A percentile compares a stretch with the other conserved stretches of the same genome.
Evolutionary conservation across 1,284 basidiomycete species (phyloP).

Genomic region (Rhodotorula mucilaginosa): DNA sequence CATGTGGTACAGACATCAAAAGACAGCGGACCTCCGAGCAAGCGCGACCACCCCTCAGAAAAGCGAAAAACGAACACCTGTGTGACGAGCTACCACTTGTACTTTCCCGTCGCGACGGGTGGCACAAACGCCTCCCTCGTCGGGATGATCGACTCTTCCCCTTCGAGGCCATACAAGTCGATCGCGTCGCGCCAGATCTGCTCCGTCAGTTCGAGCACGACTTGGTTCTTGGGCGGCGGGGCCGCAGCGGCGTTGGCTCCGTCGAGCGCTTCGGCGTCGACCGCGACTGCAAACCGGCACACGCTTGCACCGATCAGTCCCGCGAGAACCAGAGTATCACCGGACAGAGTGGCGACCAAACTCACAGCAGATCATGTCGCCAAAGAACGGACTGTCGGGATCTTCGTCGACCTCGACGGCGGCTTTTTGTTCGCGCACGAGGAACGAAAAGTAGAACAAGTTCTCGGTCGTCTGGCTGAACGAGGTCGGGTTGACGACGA

Average conservation of each 20-base stretch:
- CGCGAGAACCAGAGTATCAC: background rate
- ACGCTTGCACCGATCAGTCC: background rate
- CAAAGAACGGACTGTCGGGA: slow-evolving; percentile 56
- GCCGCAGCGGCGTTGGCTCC: slow-evolving; percentile 61
- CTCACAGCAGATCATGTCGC: slow-evolving; percentile 72
- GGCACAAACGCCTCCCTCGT: slow-evolving; percentile 22
- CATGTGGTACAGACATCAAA: too few relatives aligned
- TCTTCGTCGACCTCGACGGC: slow-evolving; percentile 36
- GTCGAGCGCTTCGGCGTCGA: slow-evolving; percentile 47
- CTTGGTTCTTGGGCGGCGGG: slow-evolving; percentile 60
- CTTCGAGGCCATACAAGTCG: slow-evolving; percentile 64
- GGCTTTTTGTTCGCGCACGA: slow-evolving; percentile 70
- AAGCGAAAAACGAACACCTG: too few relatives aligned
- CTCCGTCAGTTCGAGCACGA: slow-evolving; percentile 83
- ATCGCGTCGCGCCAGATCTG: slow-evolving; percentile 76
- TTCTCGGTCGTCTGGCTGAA: slow-evolving; percentile 88
- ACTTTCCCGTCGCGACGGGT: slow-evolving; percentile 2
- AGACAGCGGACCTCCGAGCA: too few relatives aligned
- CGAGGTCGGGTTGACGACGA: slow-evolving; percentile 79
- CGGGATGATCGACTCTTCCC: slow-evolving; percentile 58
- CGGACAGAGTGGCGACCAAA: background rate
- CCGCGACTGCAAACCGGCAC: slow-evolving; percentile 3
- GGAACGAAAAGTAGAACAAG: slow-evolving; percentile 85
- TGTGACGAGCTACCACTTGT: slow-evolving; percentile 15
- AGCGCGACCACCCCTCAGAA: too few relatives aligned